Evolutionary conservation across 2,329 filamentous ascomycete species (phyloP).

Genomic region (Aspergillus phoenicis): DNA sequence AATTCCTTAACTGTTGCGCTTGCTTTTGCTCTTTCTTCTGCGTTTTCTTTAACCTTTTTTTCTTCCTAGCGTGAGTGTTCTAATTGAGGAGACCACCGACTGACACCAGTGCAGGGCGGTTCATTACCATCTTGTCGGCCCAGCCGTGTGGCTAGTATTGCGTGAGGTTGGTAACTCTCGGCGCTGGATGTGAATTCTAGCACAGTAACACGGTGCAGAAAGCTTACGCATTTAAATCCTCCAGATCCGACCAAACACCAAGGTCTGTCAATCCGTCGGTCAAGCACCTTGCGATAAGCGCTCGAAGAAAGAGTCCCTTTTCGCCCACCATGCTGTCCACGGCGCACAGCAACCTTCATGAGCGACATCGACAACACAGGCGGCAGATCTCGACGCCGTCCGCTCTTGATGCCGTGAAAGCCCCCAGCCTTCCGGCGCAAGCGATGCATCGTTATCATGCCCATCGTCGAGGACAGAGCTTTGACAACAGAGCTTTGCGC

Average conservation of each 20-base stretch:
- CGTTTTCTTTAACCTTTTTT: constrained; percentile 15
- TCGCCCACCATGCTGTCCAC: constrained; percentile 74
- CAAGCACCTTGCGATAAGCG: constrained; percentile 21
- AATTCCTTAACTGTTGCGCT: constrained; percentile 11
- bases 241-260: constrained; percentile 14
- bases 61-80: constrained; percentile 26
- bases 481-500: constrained; percentile 70
- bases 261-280: constrained; percentile 47
- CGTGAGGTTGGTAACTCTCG: constrained; percentile 64
- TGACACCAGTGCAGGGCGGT: constrained; percentile 63
- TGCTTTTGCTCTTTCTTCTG: constrained; percentile 5
- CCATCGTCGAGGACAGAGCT: constrained; percentile 82
- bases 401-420: constrained; percentile 74
- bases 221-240: constrained; percentile 21
- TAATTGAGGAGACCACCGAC: constrained; percentile 49
- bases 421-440: constrained; percentile 63
- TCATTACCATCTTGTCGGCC: constrained; percentile 35
- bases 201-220: constrained; percentile 8
- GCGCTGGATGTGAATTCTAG: constrained; percentile 12
- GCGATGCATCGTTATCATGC: constrained; percentile 56
- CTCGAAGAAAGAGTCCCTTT: constrained; percentile 16
- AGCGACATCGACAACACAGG: constrained; percentile 74
- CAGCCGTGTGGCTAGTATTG: constrained; percentile 76
- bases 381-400: constrained; percentile 85
- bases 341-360: constrained; percentile 70